Conservation (phyloP, 805 yeast species). For the Candida alai region DNA sequence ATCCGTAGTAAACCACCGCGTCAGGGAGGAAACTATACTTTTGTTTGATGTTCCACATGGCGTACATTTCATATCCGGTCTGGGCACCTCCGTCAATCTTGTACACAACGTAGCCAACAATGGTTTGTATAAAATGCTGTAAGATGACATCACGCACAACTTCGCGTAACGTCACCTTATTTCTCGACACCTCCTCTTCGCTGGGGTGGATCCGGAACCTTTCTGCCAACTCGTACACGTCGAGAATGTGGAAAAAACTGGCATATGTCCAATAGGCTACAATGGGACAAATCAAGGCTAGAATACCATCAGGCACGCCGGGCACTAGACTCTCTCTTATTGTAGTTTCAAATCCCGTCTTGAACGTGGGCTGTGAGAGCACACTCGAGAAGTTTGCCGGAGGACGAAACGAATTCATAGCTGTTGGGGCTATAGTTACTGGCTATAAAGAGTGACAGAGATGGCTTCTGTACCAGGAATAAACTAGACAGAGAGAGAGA, state of each 20-base stretch:
- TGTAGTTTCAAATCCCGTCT: constrained; percentile 4
- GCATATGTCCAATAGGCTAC: constrained; percentile 83
- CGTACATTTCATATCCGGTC: constrained; percentile 47
- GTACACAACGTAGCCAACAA: constrained; percentile 57
- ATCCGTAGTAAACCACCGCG: constrained; percentile 44
- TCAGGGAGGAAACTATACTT: constrained; percentile 45
- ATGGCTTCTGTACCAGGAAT: background rate
- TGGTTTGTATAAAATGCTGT: constrained; percentile 82
- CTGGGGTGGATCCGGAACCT: constrained; percentile 88
- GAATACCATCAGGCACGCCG: constrained; percentile 65
- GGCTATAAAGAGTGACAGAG: no score
- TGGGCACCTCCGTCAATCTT: constrained; percentile 53
- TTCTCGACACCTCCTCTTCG: constrained; percentile 73
- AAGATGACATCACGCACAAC: constrained; percentile 78
- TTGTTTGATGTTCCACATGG: constrained; percentile 44
- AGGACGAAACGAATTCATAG: constrained; percentile 6
- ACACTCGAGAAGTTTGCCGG: constrained; percentile 15
- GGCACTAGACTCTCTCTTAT: constrained; percentile 23
- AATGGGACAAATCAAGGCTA: constrained; percentile 74
- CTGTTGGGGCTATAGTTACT: no score
- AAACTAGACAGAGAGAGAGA: no score
- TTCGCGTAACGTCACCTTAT: constrained; percentile 64
- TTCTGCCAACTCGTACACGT: constrained; percentile 71
- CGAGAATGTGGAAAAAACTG: constrained; percentile 68
- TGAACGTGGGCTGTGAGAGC: constrained; percentile 11